Evolutionary conservation across 225 moss, liverwort and hornwort species (phyloP), one percentile per base, ranked within the genome.

Genomic region (Marchantia paleacea): DNA sequence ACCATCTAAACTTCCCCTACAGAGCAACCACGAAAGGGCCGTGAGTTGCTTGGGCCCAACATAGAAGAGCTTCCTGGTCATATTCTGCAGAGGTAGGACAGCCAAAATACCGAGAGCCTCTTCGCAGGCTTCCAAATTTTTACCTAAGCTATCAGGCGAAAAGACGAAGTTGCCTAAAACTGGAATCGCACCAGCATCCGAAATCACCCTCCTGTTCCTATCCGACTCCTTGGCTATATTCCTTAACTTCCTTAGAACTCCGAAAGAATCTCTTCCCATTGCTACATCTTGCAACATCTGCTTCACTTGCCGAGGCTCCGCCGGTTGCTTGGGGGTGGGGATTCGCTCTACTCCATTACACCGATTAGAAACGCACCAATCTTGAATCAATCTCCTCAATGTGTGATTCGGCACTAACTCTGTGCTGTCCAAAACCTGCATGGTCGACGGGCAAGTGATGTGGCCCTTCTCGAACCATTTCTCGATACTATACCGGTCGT

Each of bases 381-480:
- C 89, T 53, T 90, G 90, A 55, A 96, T 96, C 77, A 96, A n/a
- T 15, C 94, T 88, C 22, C 90, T 83, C 12, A 97, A 87, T 29
- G 92, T 97, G 58, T 92, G 94, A 64, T 97, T 97, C 19, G 96
- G 96, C 15, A 97, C 92, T 3, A 97, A 71, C 3, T 94, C 89
- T 58, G 88, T 81, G 10, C 87, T 78, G 47, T 86, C 86, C 72
- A 97, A 73, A 58, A 88, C 87, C 91, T 87, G 78, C 91, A 91
- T 94, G 6, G 96, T 97, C 3, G 94, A 89, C 1, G 96, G 96
- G 71, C 96, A 96, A 0, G 96, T 97, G 0, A 83, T 80, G 75
- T 97, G 89, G 12, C 96, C 96, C 10, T 87, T 90, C 22, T 85
- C 88, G 78, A 97, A 86, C 96, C 96, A 97, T 39, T 82, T 89